Evolutionary conservation across 257 asterid genomes (phyloP).

Genomic region (Handroanthus guayacan): DNA sequence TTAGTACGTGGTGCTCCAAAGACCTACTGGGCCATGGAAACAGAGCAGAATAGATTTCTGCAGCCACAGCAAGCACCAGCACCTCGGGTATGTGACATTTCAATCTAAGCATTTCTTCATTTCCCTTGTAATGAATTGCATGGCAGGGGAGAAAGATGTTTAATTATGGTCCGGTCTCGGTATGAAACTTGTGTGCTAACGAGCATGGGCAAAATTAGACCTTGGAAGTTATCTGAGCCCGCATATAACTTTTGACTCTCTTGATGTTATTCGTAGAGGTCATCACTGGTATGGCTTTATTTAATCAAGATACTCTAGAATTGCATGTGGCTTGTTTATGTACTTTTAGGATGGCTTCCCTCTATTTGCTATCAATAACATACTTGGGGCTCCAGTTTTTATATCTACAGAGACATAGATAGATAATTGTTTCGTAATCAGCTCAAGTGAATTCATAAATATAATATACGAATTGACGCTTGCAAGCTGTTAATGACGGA

Average conservation of each 20-base stretch:
- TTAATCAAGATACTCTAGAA: background rate
- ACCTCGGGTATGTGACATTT: slow-evolving; percentile 56
- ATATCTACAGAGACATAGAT: background rate
- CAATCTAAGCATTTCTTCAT: slow-evolving; percentile 23
- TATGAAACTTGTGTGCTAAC: slow-evolving; percentile 5
- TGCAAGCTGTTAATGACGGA: background rate
- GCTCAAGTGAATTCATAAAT: background rate
- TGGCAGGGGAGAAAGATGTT: background rate
- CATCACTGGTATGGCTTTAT: background rate
- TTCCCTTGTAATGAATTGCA: slow-evolving; percentile 26
- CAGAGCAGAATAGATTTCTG: slow-evolving; percentile 68
- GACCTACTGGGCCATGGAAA: slow-evolving; percentile 51
- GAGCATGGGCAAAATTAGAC: background rate
- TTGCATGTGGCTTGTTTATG: background rate
- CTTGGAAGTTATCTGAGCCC: background rate
- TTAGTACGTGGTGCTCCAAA: slow-evolving; percentile 23
- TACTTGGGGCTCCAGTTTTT: background rate
- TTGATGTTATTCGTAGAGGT: slow-evolving; percentile 10
- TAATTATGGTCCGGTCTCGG: slow-evolving; percentile 18
- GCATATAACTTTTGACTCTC: slow-evolving; percentile 7
- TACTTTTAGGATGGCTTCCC: background rate
- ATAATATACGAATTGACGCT: background rate
- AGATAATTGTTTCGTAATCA: slow-evolving; percentile 20
- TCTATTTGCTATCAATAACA: background rate
- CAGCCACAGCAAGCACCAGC: slow-evolving; percentile 58